Evolutionary conservation across 108 stramenopile genomes (phyloP).

Genomic region (Nannochloropsis oceanica): DNA sequence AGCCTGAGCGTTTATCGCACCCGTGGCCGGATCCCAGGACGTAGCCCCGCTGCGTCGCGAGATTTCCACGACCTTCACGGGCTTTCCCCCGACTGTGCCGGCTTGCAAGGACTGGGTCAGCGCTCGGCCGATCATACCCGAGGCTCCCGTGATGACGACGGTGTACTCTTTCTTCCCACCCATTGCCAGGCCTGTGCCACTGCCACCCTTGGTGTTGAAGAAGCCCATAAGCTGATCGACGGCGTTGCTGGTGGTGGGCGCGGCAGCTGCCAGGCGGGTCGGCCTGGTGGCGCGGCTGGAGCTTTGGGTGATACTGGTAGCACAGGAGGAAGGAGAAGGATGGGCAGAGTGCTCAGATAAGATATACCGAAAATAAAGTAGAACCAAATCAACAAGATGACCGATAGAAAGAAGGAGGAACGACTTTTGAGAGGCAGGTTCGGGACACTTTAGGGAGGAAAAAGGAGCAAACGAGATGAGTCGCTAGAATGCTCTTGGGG

Average conservation of each 20-base stretch:
- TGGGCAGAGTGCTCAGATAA: no score
- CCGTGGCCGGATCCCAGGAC: slow-evolving; percentile 1
- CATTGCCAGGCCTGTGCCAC: background rate
- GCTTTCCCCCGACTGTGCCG: background rate
- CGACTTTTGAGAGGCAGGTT: no score
- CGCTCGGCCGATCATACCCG: background rate
- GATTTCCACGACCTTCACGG: background rate
- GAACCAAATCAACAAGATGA: no score
- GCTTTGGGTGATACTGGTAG: no score
- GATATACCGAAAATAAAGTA: no score
- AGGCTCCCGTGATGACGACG: background rate
- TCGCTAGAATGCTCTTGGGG: no score
- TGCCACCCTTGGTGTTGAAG: background rate
- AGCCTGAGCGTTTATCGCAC: background rate
- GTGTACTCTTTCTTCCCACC: background rate
- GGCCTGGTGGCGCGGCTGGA: background rate
- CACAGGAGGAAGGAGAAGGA: no score
- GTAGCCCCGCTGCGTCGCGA: background rate
- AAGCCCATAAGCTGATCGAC: background rate
- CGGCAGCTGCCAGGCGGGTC: background rate
- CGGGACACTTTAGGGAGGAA: no score
- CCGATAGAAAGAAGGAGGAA: no score
- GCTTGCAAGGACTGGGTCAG: background rate
- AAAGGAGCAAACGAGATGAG: no score
- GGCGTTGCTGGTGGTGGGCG: background rate